Percentiles rank a stretch among this genome's conserved stretches.
phyloP scores from a whole-genome alignment of 768 basidiomycete species.

The Mrakia hoshinonis region DNA sequence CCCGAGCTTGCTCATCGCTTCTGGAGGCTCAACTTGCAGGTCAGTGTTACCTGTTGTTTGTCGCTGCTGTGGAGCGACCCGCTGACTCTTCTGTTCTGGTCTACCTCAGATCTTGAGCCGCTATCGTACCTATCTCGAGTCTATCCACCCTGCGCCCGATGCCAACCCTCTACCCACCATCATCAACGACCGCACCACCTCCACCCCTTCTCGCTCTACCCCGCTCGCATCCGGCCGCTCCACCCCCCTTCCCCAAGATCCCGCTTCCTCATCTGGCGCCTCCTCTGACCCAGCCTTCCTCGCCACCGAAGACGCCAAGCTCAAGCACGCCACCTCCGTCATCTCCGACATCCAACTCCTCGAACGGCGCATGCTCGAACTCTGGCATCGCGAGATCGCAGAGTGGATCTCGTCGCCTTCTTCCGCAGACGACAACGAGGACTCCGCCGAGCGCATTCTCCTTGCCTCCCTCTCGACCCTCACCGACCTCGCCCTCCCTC shows the following conservation, averaged over 20 bases:
- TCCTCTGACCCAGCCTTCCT: conserved; percentile 34
- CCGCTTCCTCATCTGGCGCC: neutral
- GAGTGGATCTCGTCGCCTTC: conserved; percentile 14
- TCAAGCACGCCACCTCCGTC: conserved; percentile 59
- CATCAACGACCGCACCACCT: neutral
- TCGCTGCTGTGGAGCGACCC: neutral
- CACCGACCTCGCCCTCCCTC: conserved; percentile 47
- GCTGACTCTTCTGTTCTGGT: neutral
- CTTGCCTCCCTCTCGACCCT: conserved; percentile 49
- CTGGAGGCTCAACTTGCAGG: conserved; percentile 87
- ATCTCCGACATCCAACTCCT: conserved; percentile 61
- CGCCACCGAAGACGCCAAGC: conserved; percentile 52
- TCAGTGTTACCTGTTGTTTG: conserved; percentile 37
- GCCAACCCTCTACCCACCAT: neutral
- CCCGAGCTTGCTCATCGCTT: conserved; percentile 73
- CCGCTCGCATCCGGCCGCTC: neutral
- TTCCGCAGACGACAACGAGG: neutral
- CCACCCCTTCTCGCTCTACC: neutral
- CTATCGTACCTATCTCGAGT: conserved; percentile 69
- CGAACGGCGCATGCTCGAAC: conserved; percentile 47
- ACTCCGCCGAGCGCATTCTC: conserved; percentile 42
- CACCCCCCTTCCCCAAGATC: neutral
- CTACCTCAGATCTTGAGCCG: conserved; percentile 61
- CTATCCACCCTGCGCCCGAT: conserved; percentile 47
- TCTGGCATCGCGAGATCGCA: conserved; percentile 53